Base-by-base conservation (phyloP, 2,329 filamentous ascomycete species). In the Sphaerulina musiva region DNA sequence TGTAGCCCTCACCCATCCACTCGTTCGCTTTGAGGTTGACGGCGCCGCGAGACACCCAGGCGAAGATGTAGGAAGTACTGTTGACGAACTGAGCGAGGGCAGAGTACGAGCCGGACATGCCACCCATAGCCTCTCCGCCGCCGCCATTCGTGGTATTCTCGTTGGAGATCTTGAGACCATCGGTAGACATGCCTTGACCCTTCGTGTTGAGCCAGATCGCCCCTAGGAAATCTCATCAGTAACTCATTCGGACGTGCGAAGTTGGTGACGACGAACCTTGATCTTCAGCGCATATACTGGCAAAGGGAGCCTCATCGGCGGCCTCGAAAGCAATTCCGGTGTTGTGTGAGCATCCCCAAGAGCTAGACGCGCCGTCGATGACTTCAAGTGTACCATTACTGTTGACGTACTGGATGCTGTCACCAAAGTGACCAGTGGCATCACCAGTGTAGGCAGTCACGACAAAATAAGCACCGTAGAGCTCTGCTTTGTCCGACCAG, bases 121-220 rank as follows among this genome's bases (percentile, higher is more conserved):
- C 81, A 40, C 81, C 81, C 76, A 83, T 57, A 29, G 80, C 71
- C 66, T 84, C 81, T 46, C 79, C 79, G 40, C 73, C 74, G 5
- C 68, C 80, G 39, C 81, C 81, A 63, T 84, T 83, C 56, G 78
- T 82, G 20, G 76, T 78, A 59, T 81, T 79, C 66, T 84, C 80
- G 67, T 83, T 83, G 54, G 80, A 80, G 56, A 84, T 74, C 69
- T 84, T 84, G 61, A 79, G 73, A 31, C 80, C 80, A 41, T 66
- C 64, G 50, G 68, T 68, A 53, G 56, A 63, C 81, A 84, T 84
- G 26, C 76, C 76, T 61, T 79, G 78, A 2, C 74, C 77, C 52
- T 78, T 74, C 20, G 80, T 83, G 72, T 84, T 84, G 46, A 84
- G 72, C 81, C 81, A 84, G 68, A 84, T 81, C 41, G 76, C 78